phyloP scores from a whole-genome alignment of 2,329 filamentous ascomycete genomes.

The Chalaropsis ovoidea region DNA sequence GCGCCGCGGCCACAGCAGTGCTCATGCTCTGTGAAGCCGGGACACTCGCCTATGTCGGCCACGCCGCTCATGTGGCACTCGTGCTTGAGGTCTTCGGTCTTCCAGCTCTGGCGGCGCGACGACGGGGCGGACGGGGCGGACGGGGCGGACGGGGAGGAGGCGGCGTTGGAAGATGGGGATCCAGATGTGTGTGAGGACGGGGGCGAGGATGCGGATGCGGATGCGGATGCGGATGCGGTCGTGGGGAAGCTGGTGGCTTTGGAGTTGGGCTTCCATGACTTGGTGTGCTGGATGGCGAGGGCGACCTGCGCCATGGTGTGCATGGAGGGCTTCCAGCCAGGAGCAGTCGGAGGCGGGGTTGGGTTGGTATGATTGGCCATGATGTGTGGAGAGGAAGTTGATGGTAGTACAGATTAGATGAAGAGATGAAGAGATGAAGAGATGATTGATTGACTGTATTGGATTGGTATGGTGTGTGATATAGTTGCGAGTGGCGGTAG shows the following conservation, averaged over 20 bases:
- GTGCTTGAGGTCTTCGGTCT: conserved; percentile 45
- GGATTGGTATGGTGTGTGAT: background rate
- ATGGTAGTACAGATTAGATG: background rate
- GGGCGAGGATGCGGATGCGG: background rate
- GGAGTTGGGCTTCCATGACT: conserved; percentile 16
- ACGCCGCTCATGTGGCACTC: conserved; percentile 41
- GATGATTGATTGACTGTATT: background rate
- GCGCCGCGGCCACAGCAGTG: background rate
- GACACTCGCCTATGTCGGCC: conserved; percentile 32
- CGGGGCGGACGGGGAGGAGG: background rate
- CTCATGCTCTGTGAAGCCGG: conserved; percentile 37
- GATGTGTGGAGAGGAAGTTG: background rate
- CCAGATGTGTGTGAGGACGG: conserved; percentile 24
- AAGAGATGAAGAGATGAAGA: background rate
- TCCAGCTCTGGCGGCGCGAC: conserved; percentile 42
- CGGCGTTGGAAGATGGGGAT: background rate
- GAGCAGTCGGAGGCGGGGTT: background rate
- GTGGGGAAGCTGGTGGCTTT: background rate
- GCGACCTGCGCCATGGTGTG: conserved; percentile 21
- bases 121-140: conserved; percentile 26
- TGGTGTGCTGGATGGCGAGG: conserved; percentile 19
- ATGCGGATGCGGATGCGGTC: background rate
- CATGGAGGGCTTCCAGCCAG: conserved; percentile 18
- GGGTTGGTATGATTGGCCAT: conserved; percentile 7
- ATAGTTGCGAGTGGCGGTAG: background rate